A percentile compares a stretch with the other conserved stretches of the same genome.
These are phyloP conservation scores for Ottelia alismoides DNA, from an alignment of 106 monocot genomes.

Conservation along the genomic window DNA sequence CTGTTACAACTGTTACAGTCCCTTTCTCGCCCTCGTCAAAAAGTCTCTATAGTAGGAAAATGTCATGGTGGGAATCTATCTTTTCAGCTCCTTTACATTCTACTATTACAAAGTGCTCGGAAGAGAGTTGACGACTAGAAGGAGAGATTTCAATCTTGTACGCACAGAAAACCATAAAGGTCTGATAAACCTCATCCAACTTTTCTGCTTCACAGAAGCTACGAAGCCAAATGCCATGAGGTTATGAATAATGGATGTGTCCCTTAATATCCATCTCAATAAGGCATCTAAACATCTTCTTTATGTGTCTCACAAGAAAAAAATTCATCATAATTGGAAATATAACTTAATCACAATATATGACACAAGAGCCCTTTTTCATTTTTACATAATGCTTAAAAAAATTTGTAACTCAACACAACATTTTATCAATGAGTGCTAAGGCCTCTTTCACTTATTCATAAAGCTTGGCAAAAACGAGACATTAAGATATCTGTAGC, in stretches of 20 bases:
- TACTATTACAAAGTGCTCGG: slow-evolving; percentile 30
- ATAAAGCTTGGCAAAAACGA: too few relatives aligned
- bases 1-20: too few relatives aligned
- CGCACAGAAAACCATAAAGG: slow-evolving; percentile 38
- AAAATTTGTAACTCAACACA: slow-evolving; percentile 36
- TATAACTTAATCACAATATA: slow-evolving; percentile 51
- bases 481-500: too few relatives aligned
- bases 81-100: slow-evolving; percentile 37
- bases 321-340: slow-evolving; percentile 15
- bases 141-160: slow-evolving; percentile 34
- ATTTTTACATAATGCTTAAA: slow-evolving; percentile 41
- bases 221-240: slow-evolving; percentile 71
- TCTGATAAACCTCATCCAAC: slow-evolving; percentile 35
- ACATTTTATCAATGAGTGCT: slow-evolving; percentile 38
- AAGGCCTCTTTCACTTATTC: slow-evolving; percentile 36
- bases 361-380: slow-evolving; percentile 32
- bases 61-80: slow-evolving; percentile 34
- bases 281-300: slow-evolving; percentile 38
- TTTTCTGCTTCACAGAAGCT: slow-evolving; percentile 50
- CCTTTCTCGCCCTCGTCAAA: slow-evolving; percentile 26
- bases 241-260: slow-evolving; percentile 17
- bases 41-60: slow-evolving; percentile 50
- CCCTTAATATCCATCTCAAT: slow-evolving; percentile 29
- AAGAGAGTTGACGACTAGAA: slow-evolving; percentile 45
- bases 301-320: slow-evolving; percentile 33